These are phyloP conservation scores for Neurospora discreta DNA, from an alignment of 495 filamentous ascomycete species.

Conservation along the genomic window DNA sequence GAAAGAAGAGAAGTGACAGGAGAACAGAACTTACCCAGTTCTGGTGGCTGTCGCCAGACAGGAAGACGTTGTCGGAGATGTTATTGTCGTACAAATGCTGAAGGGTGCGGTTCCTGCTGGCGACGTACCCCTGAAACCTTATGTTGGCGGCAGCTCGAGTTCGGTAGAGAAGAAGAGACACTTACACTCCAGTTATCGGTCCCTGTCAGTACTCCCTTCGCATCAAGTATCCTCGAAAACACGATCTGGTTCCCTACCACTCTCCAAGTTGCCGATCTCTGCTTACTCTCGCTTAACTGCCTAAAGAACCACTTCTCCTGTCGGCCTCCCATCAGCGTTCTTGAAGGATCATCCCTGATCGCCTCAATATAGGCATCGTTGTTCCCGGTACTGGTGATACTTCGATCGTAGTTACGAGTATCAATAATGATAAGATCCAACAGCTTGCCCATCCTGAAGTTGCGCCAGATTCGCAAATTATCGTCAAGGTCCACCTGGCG, in stretches of 20 bases:
- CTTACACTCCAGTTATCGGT: constrained; percentile 9
- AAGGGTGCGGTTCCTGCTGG: constrained; percentile 52
- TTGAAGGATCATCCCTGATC: constrained; percentile 46
- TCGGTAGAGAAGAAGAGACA: background rate
- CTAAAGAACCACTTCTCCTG: constrained; percentile 58
- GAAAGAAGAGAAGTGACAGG: background rate
- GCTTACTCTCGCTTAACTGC: constrained; percentile 35
- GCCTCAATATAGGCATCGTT: constrained; percentile 45
- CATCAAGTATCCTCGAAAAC: constrained; percentile 38
- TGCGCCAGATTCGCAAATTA: constrained; percentile 54
- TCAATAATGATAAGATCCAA: constrained; percentile 56
- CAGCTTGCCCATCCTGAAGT: constrained; percentile 48
- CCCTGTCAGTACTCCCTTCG: constrained; percentile 28
- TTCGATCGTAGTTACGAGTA: constrained; percentile 51
- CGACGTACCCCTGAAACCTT: constrained; percentile 41
- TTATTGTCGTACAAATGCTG: constrained; percentile 43
- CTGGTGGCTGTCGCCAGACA: constrained; percentile 50
- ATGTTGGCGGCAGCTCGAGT: background rate
- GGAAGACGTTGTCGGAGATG: constrained; percentile 49
- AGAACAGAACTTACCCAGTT: constrained; percentile 35
- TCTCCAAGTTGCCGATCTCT: constrained; percentile 48
- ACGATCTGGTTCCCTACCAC: constrained; percentile 53
- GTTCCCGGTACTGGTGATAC: constrained; percentile 36
- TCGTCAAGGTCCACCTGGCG: constrained; percentile 53
- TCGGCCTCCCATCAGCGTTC: constrained; percentile 48